Conservation (phyloP, 805 yeast species). For the Komagataella ulmi region DNA sequence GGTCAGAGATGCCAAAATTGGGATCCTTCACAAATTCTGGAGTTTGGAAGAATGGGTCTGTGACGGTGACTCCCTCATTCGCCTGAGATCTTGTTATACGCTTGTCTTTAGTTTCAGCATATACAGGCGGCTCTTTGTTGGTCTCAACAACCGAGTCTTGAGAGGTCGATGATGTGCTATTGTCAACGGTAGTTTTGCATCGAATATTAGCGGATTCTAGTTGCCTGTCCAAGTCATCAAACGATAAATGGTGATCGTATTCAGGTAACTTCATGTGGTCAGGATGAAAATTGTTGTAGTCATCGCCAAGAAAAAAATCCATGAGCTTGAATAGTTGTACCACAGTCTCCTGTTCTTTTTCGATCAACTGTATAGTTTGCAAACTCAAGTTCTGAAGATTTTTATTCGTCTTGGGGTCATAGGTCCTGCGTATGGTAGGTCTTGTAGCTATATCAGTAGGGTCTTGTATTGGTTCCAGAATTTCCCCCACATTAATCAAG, state of each 20-base stretch:
- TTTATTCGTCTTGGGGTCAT: conserved; percentile 27
- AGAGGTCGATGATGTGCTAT: not conserved
- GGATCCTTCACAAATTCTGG: conserved; percentile 38
- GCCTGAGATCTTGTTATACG: conserved; percentile 7
- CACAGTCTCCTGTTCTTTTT: conserved; percentile 70
- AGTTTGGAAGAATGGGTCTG: conserved; percentile 54
- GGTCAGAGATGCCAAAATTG: conserved; percentile 30
- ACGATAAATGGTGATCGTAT: conserved; percentile 49
- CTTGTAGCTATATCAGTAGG: conserved; percentile 71
- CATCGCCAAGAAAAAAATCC: conserved; percentile 79
- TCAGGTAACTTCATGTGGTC: conserved; percentile 51
- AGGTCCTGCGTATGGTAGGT: conserved; percentile 56
- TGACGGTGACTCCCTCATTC: conserved; percentile 5
- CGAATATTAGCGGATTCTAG: conserved; percentile 5
- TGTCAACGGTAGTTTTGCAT: conserved; percentile 7
- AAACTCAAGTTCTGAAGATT: conserved; percentile 49
- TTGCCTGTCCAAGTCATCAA: conserved; percentile 13
- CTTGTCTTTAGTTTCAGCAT: conserved; percentile 5
- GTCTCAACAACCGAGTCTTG: conserved; percentile 4
- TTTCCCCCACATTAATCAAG: conserved; percentile 23
- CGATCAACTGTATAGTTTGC: conserved; percentile 67
- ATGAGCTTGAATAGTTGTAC: conserved; percentile 57
- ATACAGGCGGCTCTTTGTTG: conserved; percentile 6
- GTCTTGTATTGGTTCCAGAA: conserved; percentile 67
- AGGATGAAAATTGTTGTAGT: conserved; percentile 54